Evolutionary conservation across 1,284 basidiomycete genomes (phyloP).

Genomic region (Flammula alnicola): DNA sequence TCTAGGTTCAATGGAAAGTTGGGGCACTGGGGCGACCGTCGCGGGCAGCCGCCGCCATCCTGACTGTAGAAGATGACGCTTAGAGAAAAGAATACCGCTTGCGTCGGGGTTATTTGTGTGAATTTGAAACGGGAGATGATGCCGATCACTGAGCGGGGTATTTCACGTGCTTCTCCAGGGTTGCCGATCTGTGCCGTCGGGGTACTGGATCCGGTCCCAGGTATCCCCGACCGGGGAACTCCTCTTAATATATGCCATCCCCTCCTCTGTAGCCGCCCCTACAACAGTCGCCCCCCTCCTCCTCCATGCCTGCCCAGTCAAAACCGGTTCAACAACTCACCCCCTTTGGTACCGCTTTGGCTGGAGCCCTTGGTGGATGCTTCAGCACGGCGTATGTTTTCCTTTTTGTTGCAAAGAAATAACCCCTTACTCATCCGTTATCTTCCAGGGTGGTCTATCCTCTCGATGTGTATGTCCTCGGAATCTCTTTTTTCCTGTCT

Average conservation of each 20-base stretch:
- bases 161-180: slow-evolving; percentile 22
- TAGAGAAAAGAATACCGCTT: no score
- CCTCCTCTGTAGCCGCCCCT: slow-evolving; percentile 16
- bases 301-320: slow-evolving; percentile 60
- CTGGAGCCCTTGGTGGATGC: slow-evolving; percentile 93
- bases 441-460: slow-evolving; percentile 88
- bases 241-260: slow-evolving; percentile 14
- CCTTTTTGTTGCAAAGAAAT: background rate
- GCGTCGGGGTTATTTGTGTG: background rate
- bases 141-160: background rate
- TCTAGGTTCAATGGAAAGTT: no score
- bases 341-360: slow-evolving; percentile 91
- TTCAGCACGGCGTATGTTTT: slow-evolving; percentile 88
- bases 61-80: no score
- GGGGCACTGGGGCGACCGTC: no score
- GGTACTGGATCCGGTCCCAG: slow-evolving; percentile 18
- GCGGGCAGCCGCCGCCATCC: no score
- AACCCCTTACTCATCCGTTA: slow-evolving; percentile 1
- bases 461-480: slow-evolving; percentile 80
- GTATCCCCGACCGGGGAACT: slow-evolving; percentile 13
- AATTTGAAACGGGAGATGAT: no score
- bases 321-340: slow-evolving; percentile 73
- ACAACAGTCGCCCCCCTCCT: slow-evolving; percentile 14
- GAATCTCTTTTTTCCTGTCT: background rate
- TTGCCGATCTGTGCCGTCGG: background rate